A percentile compares a stretch with the other conserved stretches of the same genome.
Evolutionary conservation across 2,329 filamentous ascomycete species (phyloP).

Genomic region (Exophiala alcalophila): DNA sequence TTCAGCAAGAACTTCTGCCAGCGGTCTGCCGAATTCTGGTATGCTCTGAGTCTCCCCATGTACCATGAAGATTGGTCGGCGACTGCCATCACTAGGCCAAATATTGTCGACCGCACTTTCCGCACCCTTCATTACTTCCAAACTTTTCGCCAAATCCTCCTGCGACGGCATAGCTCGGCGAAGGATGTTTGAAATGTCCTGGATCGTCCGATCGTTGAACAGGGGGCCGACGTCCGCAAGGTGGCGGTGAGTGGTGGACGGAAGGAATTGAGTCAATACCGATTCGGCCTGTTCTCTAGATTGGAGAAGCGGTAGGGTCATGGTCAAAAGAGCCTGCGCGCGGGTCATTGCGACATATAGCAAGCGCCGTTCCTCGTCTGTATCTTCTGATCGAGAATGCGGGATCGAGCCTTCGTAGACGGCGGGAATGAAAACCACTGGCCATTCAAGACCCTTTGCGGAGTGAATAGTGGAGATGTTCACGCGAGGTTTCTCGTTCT

Average conservation of each 20-base stretch:
- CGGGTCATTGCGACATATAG: slow-evolving; percentile 97
- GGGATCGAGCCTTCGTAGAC: slow-evolving; percentile 89
- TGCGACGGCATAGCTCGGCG: slow-evolving; percentile 59
- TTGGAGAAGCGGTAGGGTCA: slow-evolving; percentile 73
- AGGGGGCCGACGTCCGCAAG: slow-evolving; percentile 66
- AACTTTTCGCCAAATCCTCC: slow-evolving; percentile 51
- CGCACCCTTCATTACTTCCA: slow-evolving; percentile 39
- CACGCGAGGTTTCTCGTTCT: slow-evolving; percentile 56
- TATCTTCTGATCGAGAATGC: slow-evolving; percentile 79
- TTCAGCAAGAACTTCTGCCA: slow-evolving; percentile 15
- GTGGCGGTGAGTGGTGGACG: slow-evolving; percentile 50
- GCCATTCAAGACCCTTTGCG: slow-evolving; percentile 95
- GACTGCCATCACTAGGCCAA: slow-evolving; percentile 61
- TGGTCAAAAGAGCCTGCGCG: slow-evolving; percentile 78
- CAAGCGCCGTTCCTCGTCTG: slow-evolving; percentile 80
- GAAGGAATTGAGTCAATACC: slow-evolving; percentile 70
- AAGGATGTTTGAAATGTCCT: slow-evolving; percentile 69
- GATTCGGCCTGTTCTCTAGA: slow-evolving; percentile 60
- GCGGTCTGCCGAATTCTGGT: slow-evolving; percentile 16
- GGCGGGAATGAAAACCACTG: slow-evolving; percentile 86
- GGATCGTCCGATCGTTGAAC: slow-evolving; percentile 61
- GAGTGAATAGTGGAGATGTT: slow-evolving; percentile 96
- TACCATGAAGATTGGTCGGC: slow-evolving; percentile 40
- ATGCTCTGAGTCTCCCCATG: slow-evolving; percentile 25
- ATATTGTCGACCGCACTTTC: slow-evolving; percentile 63